A percentile compares a stretch with the other conserved stretches of the same genome.
These are phyloP conservation scores for Urtica urens DNA, from an alignment of 306 rosid genomes.

Conservation along the genomic window DNA sequence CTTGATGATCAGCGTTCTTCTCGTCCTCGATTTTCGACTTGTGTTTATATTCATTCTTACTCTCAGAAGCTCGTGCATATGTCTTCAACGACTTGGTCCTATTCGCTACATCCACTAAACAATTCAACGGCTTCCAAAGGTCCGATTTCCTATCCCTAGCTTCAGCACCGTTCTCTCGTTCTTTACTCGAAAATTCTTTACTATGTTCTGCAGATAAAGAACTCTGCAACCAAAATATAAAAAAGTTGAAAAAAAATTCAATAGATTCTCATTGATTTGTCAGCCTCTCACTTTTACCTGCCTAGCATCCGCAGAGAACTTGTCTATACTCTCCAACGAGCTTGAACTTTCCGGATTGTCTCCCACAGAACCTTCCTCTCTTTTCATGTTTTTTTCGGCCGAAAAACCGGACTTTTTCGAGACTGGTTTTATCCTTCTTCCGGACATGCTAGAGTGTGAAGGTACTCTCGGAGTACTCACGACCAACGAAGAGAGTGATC, in stretches of 20 bases:
- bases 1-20: constrained; percentile 34
- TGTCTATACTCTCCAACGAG: constrained; percentile 52
- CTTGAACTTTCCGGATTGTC: constrained; percentile 49
- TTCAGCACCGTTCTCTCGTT: constrained; percentile 49
- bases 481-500: constrained; percentile 89
- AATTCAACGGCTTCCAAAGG: constrained; percentile 90
- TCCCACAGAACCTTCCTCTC: constrained; percentile 50
- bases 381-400: constrained; percentile 38
- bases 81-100: constrained; percentile 76
- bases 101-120: constrained; percentile 81
- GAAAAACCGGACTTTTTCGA: constrained; percentile 49
- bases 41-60: constrained; percentile 56
- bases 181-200: constrained; percentile 38
- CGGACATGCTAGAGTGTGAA: constrained; percentile 50
- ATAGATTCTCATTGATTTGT: too few species aligned
- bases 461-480: constrained; percentile 86
- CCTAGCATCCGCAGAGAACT: constrained; percentile 34
- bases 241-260: constrained; percentile 12
- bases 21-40: constrained; percentile 52
- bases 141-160: constrained; percentile 57
- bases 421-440: constrained; percentile 77
- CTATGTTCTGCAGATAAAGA: constrained; percentile 44
- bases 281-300: constrained; percentile 43
- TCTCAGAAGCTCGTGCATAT: constrained; percentile 43
- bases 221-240: constrained; percentile 34